Evolutionary conservation across 148 eudicot species (phyloP).

Genomic region (Fagopyrum tataricum): DNA sequence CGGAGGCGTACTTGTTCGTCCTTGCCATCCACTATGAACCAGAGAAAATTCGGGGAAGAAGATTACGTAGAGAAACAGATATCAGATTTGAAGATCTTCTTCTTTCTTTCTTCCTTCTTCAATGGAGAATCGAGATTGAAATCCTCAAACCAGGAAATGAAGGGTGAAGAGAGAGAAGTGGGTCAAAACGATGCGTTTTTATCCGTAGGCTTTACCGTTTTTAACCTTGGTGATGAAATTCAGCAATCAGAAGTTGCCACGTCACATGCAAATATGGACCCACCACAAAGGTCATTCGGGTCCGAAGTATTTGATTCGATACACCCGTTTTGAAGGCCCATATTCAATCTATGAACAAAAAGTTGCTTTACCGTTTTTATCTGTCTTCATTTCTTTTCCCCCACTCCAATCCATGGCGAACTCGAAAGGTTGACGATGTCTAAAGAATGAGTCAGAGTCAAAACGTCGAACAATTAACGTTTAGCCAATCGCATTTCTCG

Average conservation of each 20-base stretch:
- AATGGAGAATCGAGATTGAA: not conserved
- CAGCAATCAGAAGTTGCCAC: not conserved
- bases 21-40: constrained; percentile 9
- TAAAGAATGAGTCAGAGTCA: not conserved
- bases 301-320: not conserved
- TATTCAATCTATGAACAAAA: not conserved
- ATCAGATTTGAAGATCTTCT: not conserved
- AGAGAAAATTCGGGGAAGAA: not conserved
- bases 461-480: constrained; percentile 6
- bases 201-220: not conserved
- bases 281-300: not conserved
- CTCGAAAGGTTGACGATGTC: not conserved
- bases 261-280: not conserved
- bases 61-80: not conserved
- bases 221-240: no score
- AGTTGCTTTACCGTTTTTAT: not conserved
- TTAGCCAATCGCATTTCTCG: not conserved
- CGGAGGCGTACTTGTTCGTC: constrained; percentile 9
- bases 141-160: not conserved
- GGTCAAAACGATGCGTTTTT: not conserved
- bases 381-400: not conserved
- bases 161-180: not conserved
- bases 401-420: not conserved
- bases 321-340: constrained; percentile 2
- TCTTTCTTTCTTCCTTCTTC: not conserved